Percentiles rank a stretch among this genome's conserved stretches.
Conservation (phyloP, 202 grass and related monocot species). For the Dendrocalamus latiflorus region DNA sequence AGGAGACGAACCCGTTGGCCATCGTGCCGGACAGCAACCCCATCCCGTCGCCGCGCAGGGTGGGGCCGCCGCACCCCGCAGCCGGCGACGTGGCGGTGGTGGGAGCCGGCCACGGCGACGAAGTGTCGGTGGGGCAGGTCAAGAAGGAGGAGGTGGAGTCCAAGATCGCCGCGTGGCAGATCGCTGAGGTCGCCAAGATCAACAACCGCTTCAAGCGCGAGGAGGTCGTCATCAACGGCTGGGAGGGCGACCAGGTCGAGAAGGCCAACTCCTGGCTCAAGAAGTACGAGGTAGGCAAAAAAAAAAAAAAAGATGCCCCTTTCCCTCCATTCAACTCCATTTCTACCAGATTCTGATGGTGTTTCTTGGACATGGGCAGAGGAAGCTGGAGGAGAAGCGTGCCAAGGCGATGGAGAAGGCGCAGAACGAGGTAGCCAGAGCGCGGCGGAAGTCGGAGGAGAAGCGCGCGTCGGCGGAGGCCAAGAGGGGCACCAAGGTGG, state of each 20-base stretch:
- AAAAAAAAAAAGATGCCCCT: neutral
- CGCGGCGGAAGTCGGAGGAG: no score
- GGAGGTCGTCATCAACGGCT: slow-evolving; percentile 67
- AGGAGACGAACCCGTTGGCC: slow-evolving; percentile 87
- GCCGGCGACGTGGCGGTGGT: neutral
- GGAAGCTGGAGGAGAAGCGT: slow-evolving; percentile 74
- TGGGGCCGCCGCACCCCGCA: neutral
- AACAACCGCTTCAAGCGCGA: slow-evolving; percentile 82
- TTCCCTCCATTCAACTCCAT: neutral
- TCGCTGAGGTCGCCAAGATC: slow-evolving; percentile 69
- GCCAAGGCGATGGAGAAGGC: slow-evolving; percentile 81
- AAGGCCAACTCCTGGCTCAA: slow-evolving; percentile 66
- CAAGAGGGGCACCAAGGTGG: slow-evolving; percentile 61
- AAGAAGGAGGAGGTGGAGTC: slow-evolving; percentile 79
- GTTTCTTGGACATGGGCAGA: slow-evolving; percentile 24
- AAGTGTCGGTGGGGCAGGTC: slow-evolving; percentile 54
- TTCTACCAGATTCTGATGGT: neutral
- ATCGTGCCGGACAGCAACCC: slow-evolving; percentile 86
- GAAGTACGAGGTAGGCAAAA: slow-evolving; percentile 78
- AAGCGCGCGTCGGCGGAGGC: no score
- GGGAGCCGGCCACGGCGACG: neutral
- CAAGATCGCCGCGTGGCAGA: slow-evolving; percentile 78
- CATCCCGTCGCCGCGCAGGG: slow-evolving; percentile 65
- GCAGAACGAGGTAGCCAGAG: slow-evolving; percentile 76
- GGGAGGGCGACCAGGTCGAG: slow-evolving; percentile 74